phyloP scores from a whole-genome alignment of 306 rosid genomes.

The Quercus cerris region DNA sequence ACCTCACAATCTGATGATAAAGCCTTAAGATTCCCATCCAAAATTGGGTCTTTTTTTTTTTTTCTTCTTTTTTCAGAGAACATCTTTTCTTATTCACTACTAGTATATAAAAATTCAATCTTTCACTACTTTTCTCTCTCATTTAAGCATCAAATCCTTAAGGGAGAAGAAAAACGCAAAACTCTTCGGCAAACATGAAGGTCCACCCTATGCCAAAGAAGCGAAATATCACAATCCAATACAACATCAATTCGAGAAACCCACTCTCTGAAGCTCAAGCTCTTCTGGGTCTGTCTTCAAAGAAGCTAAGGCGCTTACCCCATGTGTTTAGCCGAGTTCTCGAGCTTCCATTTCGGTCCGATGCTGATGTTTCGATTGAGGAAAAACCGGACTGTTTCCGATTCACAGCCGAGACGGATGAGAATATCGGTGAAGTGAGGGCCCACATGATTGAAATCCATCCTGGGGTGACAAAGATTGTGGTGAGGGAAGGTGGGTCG shows the following conservation, averaged over 20 bases:
- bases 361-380: conserved; percentile 75
- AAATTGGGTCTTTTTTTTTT: conserved; percentile 9
- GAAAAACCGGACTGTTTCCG: conserved; percentile 84
- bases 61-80: conserved; percentile 4
- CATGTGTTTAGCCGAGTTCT: conserved; percentile 89
- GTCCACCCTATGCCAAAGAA: conserved; percentile 85
- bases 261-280: conserved; percentile 50
- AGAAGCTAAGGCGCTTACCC: conserved; percentile 88
- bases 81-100: conserved; percentile 23
- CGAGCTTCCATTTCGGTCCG: conserved; percentile 92
- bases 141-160: no score
- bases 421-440: conserved; percentile 48
- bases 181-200: conserved; percentile 53
- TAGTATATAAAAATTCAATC: conserved; percentile 2
- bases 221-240: conserved; percentile 82
- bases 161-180: not conserved
- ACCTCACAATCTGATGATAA: conserved; percentile 18
- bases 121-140: conserved; percentile 14
- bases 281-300: conserved; percentile 45
- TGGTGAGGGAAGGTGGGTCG: conserved; percentile 69
- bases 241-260: conserved; percentile 35
- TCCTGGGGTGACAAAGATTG: conserved; percentile 91
- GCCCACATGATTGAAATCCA: conserved; percentile 84
- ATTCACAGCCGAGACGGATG: conserved; percentile 69
- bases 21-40: conserved; percentile 31